phyloP scores from a whole-genome alignment of 768 basidiomycete genomes.

The Serendipita sp. region DNA sequence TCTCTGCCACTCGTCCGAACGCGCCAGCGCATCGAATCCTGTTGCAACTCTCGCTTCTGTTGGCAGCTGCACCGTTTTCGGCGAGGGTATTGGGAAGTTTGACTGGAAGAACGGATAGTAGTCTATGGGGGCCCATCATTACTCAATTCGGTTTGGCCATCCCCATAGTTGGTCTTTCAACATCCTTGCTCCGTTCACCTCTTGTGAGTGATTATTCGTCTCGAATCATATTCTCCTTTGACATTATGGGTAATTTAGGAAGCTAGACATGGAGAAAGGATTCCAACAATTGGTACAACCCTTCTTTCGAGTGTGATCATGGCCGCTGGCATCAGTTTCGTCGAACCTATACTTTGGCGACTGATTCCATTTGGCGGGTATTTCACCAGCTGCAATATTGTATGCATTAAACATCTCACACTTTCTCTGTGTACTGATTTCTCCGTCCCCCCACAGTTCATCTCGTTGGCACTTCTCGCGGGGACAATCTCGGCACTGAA shows the following conservation, averaged over 20 bases:
- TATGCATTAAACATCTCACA: not conserved
- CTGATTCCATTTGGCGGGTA: not conserved
- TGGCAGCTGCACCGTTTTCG: conserved; percentile 25
- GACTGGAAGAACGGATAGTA: conserved; percentile 43
- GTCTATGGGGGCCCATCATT: not conserved
- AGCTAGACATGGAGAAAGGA: not conserved
- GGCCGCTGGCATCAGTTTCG: not conserved
- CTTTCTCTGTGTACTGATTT: not conserved
- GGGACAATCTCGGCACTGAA: not conserved
- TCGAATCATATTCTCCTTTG: not conserved
- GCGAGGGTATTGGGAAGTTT: conserved; percentile 39
- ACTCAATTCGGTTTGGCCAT: not conserved
- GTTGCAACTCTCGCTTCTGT: conserved; percentile 26
- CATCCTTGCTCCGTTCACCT: not conserved
- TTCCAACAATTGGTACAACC: not conserved
- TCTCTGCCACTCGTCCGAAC: conserved; percentile 22
- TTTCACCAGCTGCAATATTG: conserved; percentile 7
- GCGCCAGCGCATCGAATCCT: conserved; percentile 22
- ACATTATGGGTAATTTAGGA: not conserved
- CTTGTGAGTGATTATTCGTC: not conserved
- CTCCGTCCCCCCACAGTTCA: not conserved
- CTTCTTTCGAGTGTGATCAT: not conserved
- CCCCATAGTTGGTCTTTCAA: not conserved
- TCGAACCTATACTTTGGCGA: not conserved
- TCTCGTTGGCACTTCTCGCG: not conserved